Evolutionary conservation across 176 grass and related monocot species (phyloP).

Genomic region (Cenchrus fungigraminus): DNA sequence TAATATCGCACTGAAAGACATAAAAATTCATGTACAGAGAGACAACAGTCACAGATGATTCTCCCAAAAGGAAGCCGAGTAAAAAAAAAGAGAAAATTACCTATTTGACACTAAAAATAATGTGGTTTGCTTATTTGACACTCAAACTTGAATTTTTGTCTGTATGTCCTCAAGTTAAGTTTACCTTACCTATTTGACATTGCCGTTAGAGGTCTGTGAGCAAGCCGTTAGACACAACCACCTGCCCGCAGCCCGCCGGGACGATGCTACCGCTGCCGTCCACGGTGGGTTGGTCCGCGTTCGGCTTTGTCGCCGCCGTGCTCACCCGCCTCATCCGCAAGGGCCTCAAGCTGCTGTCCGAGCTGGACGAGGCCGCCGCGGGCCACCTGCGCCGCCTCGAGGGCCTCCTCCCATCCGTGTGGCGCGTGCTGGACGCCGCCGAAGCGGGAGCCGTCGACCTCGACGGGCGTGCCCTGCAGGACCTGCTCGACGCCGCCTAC

Average conservation of each 20-base stretch:
- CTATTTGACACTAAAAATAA: too few relatives aligned
- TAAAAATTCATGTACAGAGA: background rate
- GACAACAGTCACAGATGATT: conserved; percentile 1
- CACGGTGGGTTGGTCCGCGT: too few relatives aligned
- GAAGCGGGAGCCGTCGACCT: conserved; percentile 46
- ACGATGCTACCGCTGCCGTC: too few relatives aligned
- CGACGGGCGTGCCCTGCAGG: conserved; percentile 32
- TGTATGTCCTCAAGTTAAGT: too few relatives aligned
- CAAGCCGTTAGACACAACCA: too few relatives aligned
- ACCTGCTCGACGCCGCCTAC: conserved; percentile 46
- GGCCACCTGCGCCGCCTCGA: conserved; percentile 55
- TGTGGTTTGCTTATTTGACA: too few relatives aligned
- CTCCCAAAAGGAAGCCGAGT: background rate
- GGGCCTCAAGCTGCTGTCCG: conserved; percentile 16
- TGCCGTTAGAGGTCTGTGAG: too few relatives aligned
- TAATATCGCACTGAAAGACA: background rate
- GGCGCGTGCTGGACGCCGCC: conserved; percentile 45
- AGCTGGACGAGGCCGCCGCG: conserved; percentile 27
- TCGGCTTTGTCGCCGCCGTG: too few relatives aligned
- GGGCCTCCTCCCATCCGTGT: conserved; percentile 40
- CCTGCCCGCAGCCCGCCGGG: too few relatives aligned
- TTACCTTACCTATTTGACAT: too few relatives aligned
- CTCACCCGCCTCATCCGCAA: conserved; percentile 9
- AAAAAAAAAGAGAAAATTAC: background rate
- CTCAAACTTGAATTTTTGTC: too few relatives aligned